These are phyloP conservation scores for Boletus reticulatus DNA, from an alignment of 768 basidiomycete species.

Conservation along the genomic window DNA sequence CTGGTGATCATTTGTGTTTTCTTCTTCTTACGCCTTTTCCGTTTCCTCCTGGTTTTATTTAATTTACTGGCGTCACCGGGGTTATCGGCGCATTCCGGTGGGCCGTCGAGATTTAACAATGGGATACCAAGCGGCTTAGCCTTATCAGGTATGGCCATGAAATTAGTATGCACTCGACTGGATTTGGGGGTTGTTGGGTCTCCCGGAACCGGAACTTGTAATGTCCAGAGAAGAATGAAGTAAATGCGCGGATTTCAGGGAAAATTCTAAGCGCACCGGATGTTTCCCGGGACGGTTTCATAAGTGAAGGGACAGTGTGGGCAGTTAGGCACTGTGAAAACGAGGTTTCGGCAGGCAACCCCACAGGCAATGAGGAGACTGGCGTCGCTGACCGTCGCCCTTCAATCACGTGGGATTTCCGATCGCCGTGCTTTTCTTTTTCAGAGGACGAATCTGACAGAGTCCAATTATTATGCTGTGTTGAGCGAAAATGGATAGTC, in stretches of 20 bases:
- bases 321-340: not conserved
- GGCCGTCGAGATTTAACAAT: constrained; percentile 56
- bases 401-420: not conserved
- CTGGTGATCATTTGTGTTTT: constrained; percentile 35
- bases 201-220: constrained; percentile 17
- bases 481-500: not conserved
- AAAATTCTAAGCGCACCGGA: constrained; percentile 18
- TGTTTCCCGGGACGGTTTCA: constrained; percentile 2
- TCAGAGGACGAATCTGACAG: constrained; percentile 4
- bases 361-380: constrained; percentile 2
- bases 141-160: constrained; percentile 9
- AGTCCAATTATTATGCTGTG: constrained; percentile 1
- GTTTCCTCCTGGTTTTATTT: constrained; percentile 49
- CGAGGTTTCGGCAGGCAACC: constrained; percentile 5
- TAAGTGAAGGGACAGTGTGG: not conserved
- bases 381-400: not conserved
- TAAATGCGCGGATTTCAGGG: constrained; percentile 3
- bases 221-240: constrained; percentile 12
- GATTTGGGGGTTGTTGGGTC: not conserved
- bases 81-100: constrained; percentile 30
- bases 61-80: constrained; percentile 13
- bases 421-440: constrained; percentile 4
- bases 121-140: constrained; percentile 30
- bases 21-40: constrained; percentile 53
- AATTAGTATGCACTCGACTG: constrained; percentile 4